Percentiles rank a stretch among this genome's conserved stretches.
Conservation (phyloP, 331 rosid genomes). For the Rosa hybrid region DNA sequence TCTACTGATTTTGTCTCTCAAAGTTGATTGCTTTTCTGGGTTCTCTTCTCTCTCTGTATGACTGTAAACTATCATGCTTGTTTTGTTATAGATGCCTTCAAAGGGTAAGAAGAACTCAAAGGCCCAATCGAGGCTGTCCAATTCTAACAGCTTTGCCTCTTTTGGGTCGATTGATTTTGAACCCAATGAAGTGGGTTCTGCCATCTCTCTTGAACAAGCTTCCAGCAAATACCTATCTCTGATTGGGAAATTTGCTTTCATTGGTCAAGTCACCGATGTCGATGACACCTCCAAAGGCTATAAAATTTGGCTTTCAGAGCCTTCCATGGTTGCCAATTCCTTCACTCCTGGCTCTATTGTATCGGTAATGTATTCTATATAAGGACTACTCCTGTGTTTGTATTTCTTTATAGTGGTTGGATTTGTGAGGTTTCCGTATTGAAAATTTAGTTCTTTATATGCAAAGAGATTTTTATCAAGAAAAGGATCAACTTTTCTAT, state of each 20-base stretch:
- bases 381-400: not conserved
- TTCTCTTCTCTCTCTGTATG: not conserved
- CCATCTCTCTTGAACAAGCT: conserved; percentile 50
- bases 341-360: conserved; percentile 63
- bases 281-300: conserved; percentile 33
- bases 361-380: conserved; percentile 47
- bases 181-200: conserved; percentile 35
- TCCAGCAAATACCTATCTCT: conserved; percentile 57
- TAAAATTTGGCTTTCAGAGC: conserved; percentile 72
- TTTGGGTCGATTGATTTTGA: conserved; percentile 33
- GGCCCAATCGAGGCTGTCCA: conserved; percentile 43
- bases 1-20: not conserved
- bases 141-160: conserved; percentile 30
- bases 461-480: too few relatives aligned
- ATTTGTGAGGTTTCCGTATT: too few relatives aligned
- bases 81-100: conserved; percentile 47
- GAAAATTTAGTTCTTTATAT: too few relatives aligned
- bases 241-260: conserved; percentile 55
- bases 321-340: conserved; percentile 63
- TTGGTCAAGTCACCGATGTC: conserved; percentile 43
- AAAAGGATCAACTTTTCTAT: too few relatives aligned
- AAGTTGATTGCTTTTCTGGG: conserved; percentile 3
- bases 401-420: too few relatives aligned
- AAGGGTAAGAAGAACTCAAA: conserved; percentile 61
- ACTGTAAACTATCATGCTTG: not conserved